Evolutionary conservation across 306 rosid genomes (phyloP).

Genomic region (Pterocarpus santalinus): DNA sequence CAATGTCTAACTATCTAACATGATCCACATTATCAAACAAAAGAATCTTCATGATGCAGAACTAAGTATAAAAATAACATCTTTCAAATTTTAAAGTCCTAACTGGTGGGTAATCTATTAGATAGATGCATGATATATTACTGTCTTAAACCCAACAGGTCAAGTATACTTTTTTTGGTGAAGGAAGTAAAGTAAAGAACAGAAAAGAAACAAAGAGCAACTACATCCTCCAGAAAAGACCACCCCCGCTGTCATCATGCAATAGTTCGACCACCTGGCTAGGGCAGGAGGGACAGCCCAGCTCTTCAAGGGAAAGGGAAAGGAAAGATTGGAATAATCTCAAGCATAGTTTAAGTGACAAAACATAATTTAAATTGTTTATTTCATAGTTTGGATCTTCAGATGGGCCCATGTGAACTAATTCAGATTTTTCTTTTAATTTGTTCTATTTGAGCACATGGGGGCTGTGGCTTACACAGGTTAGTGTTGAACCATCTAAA

Average conservation of each 20-base stretch:
- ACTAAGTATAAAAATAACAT: neutral
- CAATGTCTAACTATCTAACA: neutral
- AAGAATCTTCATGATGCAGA: neutral
- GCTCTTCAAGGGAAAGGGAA: no score
- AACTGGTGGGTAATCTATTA: neutral
- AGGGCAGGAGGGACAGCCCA: no score
- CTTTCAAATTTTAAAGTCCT: neutral
- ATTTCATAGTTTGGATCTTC: neutral
- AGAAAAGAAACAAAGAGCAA: no score
- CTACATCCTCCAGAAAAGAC: no score
- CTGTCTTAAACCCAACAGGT: neutral
- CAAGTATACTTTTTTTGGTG: no score
- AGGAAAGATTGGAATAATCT: no score
- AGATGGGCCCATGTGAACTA: neutral
- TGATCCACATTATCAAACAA: neutral
- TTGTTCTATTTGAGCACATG: neutral
- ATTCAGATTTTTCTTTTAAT: neutral
- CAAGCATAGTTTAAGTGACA: neutral
- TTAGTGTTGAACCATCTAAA: neutral
- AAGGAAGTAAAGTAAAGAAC: no score
- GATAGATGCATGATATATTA: neutral
- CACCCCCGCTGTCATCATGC: no score
- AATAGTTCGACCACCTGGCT: no score
- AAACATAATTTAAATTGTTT: neutral
- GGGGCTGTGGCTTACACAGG: neutral